Evolutionary conservation across 2,329 filamentous ascomycete species (phyloP).

Genomic region (Thelonectria blattea): DNA sequence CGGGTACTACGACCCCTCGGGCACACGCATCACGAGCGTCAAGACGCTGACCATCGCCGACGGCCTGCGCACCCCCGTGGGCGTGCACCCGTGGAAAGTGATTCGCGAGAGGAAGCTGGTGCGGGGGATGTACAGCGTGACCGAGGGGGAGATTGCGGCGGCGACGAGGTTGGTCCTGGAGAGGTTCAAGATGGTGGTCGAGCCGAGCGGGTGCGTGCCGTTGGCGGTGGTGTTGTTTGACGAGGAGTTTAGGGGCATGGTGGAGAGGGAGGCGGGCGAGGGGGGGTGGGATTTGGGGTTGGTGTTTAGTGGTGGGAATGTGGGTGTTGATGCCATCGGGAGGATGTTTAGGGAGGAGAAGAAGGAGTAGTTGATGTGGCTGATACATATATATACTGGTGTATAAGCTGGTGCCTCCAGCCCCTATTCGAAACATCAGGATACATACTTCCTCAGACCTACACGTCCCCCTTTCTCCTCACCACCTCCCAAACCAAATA

Average conservation of each 20-base stretch:
- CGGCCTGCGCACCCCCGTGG: slow-evolving; percentile 84
- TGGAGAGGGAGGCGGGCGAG: slow-evolving; percentile 72
- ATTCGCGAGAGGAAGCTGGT: slow-evolving; percentile 77
- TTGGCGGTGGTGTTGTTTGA: slow-evolving; percentile 84
- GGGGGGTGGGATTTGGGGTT: slow-evolving; percentile 75
- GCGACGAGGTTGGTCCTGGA: slow-evolving; percentile 83
- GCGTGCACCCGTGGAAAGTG: slow-evolving; percentile 75
- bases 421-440: background rate
- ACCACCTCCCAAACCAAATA: background rate
- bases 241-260: slow-evolving; percentile 77
- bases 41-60: slow-evolving; percentile 85
- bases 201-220: slow-evolving; percentile 86
- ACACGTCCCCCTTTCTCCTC: background rate
- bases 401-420: background rate
- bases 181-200: slow-evolving; percentile 87
- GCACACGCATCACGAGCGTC: slow-evolving; percentile 70
- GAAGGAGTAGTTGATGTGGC: slow-evolving; percentile 7
- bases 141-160: slow-evolving; percentile 79
- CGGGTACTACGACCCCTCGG: slow-evolving; percentile 62
- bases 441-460: background rate
- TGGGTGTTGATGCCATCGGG: slow-evolving; percentile 60
- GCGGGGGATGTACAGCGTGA: slow-evolving; percentile 72
- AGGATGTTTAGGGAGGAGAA: slow-evolving; percentile 51
- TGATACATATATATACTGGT: background rate
- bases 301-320: slow-evolving; percentile 66